phyloP scores from a whole-genome alignment of 1,284 basidiomycete genomes.

The Cronartium ribicola region DNA sequence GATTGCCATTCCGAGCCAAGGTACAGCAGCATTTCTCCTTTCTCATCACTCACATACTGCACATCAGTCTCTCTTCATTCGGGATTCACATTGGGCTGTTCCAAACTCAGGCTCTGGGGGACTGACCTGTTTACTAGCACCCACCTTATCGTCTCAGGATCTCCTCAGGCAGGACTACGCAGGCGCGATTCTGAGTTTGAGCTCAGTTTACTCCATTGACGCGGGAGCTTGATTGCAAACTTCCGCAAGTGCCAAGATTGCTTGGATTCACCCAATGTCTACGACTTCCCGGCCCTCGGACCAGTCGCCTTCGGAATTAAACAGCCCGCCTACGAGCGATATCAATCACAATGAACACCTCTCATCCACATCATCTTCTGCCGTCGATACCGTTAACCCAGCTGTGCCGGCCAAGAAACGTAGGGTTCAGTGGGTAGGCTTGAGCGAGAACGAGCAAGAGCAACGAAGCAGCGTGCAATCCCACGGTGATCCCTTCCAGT shows the following conservation, averaged over 20 bases:
- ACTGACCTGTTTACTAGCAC: neutral
- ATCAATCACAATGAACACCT: neutral
- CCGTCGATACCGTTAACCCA: neutral
- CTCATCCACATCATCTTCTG: neutral
- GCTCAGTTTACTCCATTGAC: neutral
- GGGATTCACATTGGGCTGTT: neutral
- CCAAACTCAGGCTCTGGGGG: neutral
- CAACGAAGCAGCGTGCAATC: conserved; percentile 6
- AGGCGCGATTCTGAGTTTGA: neutral
- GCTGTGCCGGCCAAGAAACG: conserved; percentile 20
- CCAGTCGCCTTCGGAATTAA: neutral
- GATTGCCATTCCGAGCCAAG: neutral
- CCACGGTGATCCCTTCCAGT: neutral
- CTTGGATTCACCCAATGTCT: neutral
- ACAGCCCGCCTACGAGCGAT: neutral
- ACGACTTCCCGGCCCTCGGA: neutral
- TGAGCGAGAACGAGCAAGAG: conserved; percentile 28
- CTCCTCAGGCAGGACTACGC: neutral
- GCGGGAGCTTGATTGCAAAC: neutral
- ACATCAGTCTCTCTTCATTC: neutral
- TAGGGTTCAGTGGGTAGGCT: conserved; percentile 38
- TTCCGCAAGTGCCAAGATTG: neutral
- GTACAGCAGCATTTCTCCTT: neutral
- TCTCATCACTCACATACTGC: neutral
- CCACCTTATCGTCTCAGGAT: neutral